Base-by-base conservation (phyloP, 2,329 filamentous ascomycete genomes). In the Penicillium sp. region DNA sequence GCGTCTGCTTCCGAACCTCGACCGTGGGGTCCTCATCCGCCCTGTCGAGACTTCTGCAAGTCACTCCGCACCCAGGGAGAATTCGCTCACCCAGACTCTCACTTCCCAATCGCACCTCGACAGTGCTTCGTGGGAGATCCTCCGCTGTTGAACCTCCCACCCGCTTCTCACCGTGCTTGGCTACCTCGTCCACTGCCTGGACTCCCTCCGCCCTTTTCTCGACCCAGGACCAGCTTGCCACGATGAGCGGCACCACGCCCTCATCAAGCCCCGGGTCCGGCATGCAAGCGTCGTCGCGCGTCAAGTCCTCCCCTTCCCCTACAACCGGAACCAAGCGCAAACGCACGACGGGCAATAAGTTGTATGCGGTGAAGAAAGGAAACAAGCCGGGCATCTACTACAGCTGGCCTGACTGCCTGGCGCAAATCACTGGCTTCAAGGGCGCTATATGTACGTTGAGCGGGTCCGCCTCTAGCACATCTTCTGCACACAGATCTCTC, bases 361-460 rank as follows among this genome's bases (percentile, higher is more conserved):
- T 80, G 63, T 86, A 85, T 61, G 81, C 81, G 6, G 83, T 86
- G 37, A 79, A 77, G 52, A 70, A 70, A 12, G 83, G 83, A 11
- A 77, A 76, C 53, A 71, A 68, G 38, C 82, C 83, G 4, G 83
- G 81, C 8, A 75, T 86, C 42, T 85, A 85, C 61, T 74, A 79
- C 60, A 77, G 73, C 47, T 85, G 82, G 81, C 67, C 70, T 38
- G 82, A 85, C 52, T 84, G 80, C 58, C 69, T 83, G 52, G 71
- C 72, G 28, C 82, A 85, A 62, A 76, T 83, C 40, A 78, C 73
- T 43, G 82, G 82, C 24, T 81, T 76, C 59, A 78, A 82, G 60
- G 84, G 84, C 18, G 85, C 85, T 48, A 69, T 78, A 33, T 88
- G 86, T 89, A 73, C 67, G 84, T 79, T 38, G 47, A 35, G 25